phyloP scores from a whole-genome alignment of 805 yeast species.

The Saccharomycopsis malanga region DNA sequence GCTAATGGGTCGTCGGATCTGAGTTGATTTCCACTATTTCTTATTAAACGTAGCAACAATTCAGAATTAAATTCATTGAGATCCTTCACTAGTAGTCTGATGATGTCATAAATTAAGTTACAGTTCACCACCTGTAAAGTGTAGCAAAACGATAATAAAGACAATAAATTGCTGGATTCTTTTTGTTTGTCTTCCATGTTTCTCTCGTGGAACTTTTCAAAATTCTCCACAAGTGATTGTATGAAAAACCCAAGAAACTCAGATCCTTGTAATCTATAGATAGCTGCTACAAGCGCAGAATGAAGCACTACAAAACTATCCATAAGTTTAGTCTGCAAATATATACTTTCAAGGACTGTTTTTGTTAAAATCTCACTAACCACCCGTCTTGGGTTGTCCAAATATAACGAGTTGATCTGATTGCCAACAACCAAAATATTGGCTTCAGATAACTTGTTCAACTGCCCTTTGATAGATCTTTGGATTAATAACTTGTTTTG shows the following conservation, averaged over 20 bases:
- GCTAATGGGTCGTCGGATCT: slow-evolving; percentile 87
- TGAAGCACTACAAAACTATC: slow-evolving; percentile 77
- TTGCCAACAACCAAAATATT: slow-evolving; percentile 64
- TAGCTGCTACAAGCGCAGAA: slow-evolving; percentile 66
- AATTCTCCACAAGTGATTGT: slow-evolving; percentile 70
- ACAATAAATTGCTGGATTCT: slow-evolving; percentile 59
- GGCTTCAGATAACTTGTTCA: slow-evolving; percentile 86
- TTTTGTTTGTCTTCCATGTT: slow-evolving; percentile 32
- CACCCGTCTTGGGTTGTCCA: slow-evolving; percentile 65
- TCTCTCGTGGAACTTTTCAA: slow-evolving; percentile 38
- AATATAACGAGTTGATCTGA: slow-evolving; percentile 58
- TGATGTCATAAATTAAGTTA: slow-evolving; percentile 68
- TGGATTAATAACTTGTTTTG: slow-evolving; percentile 44
- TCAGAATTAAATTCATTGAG: slow-evolving; percentile 73
- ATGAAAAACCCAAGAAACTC: slow-evolving; percentile 85
- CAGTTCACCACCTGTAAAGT: slow-evolving; percentile 71
- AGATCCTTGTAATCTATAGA: slow-evolving; percentile 73
- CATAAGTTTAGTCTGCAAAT: slow-evolving; percentile 51
- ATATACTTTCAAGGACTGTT: slow-evolving; percentile 57
- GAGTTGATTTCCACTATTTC: slow-evolving; percentile 75
- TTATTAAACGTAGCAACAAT: slow-evolving; percentile 60
- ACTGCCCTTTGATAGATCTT: slow-evolving; percentile 68
- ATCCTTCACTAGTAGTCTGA: slow-evolving; percentile 44
- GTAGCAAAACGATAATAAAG: slow-evolving; percentile 70
- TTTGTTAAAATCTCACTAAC: slow-evolving; percentile 65